Conservation (phyloP, 305 asterid species). For the Rubia balearica region DNA sequence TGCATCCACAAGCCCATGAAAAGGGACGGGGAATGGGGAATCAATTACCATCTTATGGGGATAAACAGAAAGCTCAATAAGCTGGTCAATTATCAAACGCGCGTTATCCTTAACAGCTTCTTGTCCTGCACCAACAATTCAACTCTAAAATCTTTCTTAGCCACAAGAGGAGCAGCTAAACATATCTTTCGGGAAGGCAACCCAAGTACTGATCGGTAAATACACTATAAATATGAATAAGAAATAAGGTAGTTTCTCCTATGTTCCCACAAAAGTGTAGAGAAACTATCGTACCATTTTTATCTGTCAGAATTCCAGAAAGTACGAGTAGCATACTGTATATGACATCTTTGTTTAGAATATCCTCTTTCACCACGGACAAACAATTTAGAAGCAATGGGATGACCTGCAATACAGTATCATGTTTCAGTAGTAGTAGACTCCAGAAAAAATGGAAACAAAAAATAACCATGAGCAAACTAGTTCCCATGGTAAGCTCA, state of each 20-base stretch:
- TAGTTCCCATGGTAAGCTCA: background rate
- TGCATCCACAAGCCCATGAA: background rate
- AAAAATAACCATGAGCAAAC: background rate
- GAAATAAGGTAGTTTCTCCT: background rate
- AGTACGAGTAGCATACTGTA: slow-evolving; percentile 59
- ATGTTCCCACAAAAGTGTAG: background rate
- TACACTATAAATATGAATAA: background rate
- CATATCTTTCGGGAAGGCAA: background rate
- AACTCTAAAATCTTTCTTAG: background rate
- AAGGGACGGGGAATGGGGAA: slow-evolving; percentile 8
- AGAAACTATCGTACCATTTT: slow-evolving; percentile 50
- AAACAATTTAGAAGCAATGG: slow-evolving; percentile 68
- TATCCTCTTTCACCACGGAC: slow-evolving; percentile 48
- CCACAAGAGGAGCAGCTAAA: background rate
- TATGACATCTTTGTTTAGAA: slow-evolving; percentile 47
- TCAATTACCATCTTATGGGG: slow-evolving; percentile 53
- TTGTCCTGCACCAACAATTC: slow-evolving; percentile 41
- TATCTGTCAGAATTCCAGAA: slow-evolving; percentile 67
- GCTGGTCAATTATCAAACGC: slow-evolving; percentile 43
- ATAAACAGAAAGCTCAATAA: slow-evolving; percentile 51
- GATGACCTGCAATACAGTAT: slow-evolving; percentile 50
- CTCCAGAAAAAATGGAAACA: background rate
- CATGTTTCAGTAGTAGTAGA: slow-evolving; percentile 9
- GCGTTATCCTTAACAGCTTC: slow-evolving; percentile 66
- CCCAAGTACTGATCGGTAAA: background rate